Percentiles rank a stretch among this genome's conserved stretches.
These are phyloP conservation scores for Lotus japonicus DNA, from an alignment of 306 rosid genomes.

Conservation along the genomic window DNA sequence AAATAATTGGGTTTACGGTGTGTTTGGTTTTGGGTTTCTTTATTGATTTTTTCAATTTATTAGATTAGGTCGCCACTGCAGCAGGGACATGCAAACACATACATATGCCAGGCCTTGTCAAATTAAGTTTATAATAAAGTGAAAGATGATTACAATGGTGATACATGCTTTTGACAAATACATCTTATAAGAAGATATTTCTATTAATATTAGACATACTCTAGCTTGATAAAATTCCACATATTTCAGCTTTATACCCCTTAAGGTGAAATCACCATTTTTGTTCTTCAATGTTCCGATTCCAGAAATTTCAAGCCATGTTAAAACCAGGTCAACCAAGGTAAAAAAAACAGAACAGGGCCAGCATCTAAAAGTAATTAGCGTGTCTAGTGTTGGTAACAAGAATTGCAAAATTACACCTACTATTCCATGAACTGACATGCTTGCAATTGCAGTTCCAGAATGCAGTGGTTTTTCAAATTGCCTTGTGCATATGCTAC, in stretches of 20 bases:
- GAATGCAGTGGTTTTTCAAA: neutral
- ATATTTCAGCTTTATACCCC: neutral
- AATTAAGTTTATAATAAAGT: neutral
- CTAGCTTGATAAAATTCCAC: neutral
- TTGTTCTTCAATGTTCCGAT: neutral
- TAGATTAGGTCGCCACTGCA: too few species aligned
- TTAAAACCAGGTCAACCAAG: neutral
- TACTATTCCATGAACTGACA: neutral
- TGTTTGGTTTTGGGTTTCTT: too few species aligned
- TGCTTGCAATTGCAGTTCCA: neutral
- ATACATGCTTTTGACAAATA: neutral
- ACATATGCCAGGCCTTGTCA: neutral
- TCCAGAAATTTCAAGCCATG: neutral
- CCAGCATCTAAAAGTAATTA: constrained; percentile 6
- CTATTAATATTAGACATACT: neutral
- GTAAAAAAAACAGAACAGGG: neutral
- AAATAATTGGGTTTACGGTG: too few species aligned
- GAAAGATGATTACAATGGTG: neutral
- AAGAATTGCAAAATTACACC: neutral
- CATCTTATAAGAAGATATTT: neutral
- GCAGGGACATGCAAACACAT: neutral
- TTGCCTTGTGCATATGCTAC: neutral
- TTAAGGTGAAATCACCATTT: neutral
- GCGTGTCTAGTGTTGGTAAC: neutral
- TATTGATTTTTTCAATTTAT: too few species aligned